Percentiles rank a stretch among this genome's conserved stretches.
Evolutionary conservation across 2,329 filamentous ascomycete species (phyloP).

Genomic region (Pezicula neosporulosa): DNA sequence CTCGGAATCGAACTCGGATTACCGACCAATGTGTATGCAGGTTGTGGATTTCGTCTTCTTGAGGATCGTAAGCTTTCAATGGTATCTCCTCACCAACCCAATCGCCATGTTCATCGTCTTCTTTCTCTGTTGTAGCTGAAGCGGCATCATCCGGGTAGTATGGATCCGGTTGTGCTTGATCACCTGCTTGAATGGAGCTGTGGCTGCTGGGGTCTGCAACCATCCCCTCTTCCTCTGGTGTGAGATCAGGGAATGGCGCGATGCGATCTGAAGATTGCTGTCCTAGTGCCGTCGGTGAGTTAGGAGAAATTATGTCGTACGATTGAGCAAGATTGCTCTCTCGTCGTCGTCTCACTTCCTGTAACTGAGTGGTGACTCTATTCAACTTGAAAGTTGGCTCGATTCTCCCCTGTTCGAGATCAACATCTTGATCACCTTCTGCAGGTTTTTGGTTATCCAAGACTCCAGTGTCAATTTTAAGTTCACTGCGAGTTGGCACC

Average conservation of each 20-base stretch:
- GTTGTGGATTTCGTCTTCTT: conserved; percentile 23
- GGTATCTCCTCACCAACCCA: conserved; percentile 17
- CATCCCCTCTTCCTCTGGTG: neutral
- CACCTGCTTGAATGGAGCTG: neutral
- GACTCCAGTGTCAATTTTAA: conserved; percentile 30
- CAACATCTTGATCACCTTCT: conserved; percentile 35
- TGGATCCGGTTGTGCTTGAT: conserved; percentile 1
- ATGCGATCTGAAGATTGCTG: neutral
- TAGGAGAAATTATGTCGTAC: conserved; percentile 1
- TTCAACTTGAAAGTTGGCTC: conserved; percentile 23
- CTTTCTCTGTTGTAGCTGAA: conserved; percentile 15
- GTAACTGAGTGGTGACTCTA: conserved; percentile 16
- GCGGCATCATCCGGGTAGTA: conserved; percentile 15
- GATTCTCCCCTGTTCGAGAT: conserved; percentile 39
- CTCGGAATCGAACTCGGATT: conserved; percentile 41
- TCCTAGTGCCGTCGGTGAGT: conserved; percentile 1
- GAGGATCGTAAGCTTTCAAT: conserved; percentile 16
- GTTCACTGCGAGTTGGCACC: conserved; percentile 40
- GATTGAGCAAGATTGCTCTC: conserved; percentile 15
- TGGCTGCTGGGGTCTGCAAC: neutral
- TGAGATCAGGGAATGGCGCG: neutral
- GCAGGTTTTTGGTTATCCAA: conserved; percentile 30
- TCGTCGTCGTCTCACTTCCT: conserved; percentile 16
- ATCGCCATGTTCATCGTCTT: conserved; percentile 6
- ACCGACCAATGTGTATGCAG: conserved; percentile 37